Percentiles rank a stretch among this genome's conserved stretches.
Evolutionary conservation across 2,329 filamentous ascomycete genomes (phyloP).

Genomic region (Xylariaceae sp.): DNA sequence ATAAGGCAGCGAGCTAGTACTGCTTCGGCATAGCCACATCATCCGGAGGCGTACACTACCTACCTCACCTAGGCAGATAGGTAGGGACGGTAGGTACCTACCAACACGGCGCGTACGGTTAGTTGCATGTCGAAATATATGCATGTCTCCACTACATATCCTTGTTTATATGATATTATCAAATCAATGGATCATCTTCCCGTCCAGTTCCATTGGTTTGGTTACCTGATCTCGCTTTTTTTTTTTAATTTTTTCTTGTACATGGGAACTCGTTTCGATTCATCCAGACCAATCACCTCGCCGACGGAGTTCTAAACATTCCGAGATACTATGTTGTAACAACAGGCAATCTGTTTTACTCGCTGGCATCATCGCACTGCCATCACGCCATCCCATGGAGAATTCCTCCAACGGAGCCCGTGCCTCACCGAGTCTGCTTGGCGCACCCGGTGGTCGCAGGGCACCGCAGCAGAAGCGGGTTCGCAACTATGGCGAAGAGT

Average conservation of each 20-base stretch:
- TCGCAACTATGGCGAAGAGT: slow-evolving; percentile 29
- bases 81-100: not conserved
- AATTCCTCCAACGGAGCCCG: not conserved
- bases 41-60: not conserved
- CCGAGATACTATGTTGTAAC: not conserved
- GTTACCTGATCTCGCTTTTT: too few relatives aligned
- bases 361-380: not conserved
- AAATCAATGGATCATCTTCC: too few relatives aligned
- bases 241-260: too few relatives aligned
- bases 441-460: not conserved
- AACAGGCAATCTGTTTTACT: not conserved
- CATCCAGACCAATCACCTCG: too few relatives aligned
- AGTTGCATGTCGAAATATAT: slow-evolving; percentile 6
- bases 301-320: not conserved
- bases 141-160: not conserved
- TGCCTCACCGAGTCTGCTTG: not conserved
- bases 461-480: slow-evolving; percentile 24
- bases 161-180: too few relatives aligned
- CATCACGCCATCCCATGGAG: slow-evolving; percentile 10
- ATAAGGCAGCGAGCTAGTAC: not conserved
- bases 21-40: not conserved
- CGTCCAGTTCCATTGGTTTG: too few relatives aligned
- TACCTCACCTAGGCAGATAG: not conserved
- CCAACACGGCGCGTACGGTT: not conserved
- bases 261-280: too few relatives aligned